phyloP scores from a whole-genome alignment of 2,329 filamentous ascomycete genomes.

The Fusarium sp. region DNA sequence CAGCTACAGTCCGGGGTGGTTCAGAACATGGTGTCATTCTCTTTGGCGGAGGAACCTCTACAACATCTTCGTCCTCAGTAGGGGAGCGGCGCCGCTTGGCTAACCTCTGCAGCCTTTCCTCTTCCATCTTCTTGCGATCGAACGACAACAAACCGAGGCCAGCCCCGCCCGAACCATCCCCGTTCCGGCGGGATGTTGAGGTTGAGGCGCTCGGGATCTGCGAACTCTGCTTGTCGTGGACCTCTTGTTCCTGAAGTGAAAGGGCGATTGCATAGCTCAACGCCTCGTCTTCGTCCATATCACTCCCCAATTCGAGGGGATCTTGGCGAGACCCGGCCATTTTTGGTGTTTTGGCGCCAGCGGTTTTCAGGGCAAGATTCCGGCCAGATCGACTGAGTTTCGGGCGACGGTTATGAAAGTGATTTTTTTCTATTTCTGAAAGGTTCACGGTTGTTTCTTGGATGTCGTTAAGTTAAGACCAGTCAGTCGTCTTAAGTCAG shows the following conservation, averaged over 20 bases:
- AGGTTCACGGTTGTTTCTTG: constrained; percentile 19
- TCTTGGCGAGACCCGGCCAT: constrained; percentile 41
- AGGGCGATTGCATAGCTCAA: constrained; percentile 70
- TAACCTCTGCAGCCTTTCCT: constrained; percentile 78
- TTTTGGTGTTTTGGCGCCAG: constrained; percentile 13
- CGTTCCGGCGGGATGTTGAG: constrained; percentile 31
- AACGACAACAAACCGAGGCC: constrained; percentile 62
- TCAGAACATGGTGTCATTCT: constrained; percentile 23
- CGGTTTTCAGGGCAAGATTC: constrained; percentile 18
- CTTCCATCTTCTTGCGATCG: constrained; percentile 86
- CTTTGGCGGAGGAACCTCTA: constrained; percentile 48
- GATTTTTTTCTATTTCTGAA: constrained; percentile 27
- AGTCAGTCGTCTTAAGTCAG: constrained; percentile 1
- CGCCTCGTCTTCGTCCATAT: constrained; percentile 67
- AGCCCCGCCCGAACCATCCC: constrained; percentile 30
- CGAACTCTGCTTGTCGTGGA: constrained; percentile 30
- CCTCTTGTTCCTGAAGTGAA: constrained; percentile 57
- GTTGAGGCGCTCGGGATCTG: constrained; percentile 30
- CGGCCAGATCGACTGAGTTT: constrained; percentile 33
- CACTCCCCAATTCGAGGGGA: constrained; percentile 45
- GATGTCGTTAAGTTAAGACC: constrained; percentile 23
- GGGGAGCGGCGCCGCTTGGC: constrained; percentile 61
- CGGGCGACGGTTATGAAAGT: constrained; percentile 38
- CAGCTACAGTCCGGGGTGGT: constrained; percentile 14
- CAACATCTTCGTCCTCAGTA: constrained; percentile 44